Base-by-base conservation (phyloP, 1,284 basidiomycete species). In the Tausonia pullulans region DNA sequence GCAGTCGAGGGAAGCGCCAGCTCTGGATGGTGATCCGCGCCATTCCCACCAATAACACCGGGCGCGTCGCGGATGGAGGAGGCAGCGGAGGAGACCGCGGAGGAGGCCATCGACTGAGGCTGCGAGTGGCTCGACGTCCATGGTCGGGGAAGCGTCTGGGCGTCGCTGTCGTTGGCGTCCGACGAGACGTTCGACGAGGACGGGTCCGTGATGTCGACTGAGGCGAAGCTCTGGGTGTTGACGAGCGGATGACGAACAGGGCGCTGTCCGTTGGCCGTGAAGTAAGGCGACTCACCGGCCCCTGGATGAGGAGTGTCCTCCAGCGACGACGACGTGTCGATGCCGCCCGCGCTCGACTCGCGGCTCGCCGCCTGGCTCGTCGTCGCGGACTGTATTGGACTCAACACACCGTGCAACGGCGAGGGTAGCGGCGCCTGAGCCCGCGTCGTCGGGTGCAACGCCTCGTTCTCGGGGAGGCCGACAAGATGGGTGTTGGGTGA, bases 381-480 rank as follows among this genome's bases (percentile, higher is more conserved):
- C 14, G 44, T 14, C 45, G 63, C 63, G 9, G 63, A 65, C 3
- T 39, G 27, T 43, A 65, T 65, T 2, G 63, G 63, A 39, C 63
- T 65, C 27, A 65, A 52, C 40, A 64, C 40, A 27, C 27, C 27
- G 27, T 27, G 27, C 27, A 27, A 27, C 27, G 27, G 27, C 27
- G 27, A 27, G 27, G 27, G 27, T 2, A 27, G 27, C 27, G 27
- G 27, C 27, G 27, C 27, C 2, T 27, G 27, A 27, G 27, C 27
- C 27, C 27, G 27, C 27, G 27, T 27, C 27, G 27, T 27, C 27
- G 27, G 27, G 27, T 27, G 27, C 27, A 27, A 27, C 27, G 27
- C 27, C 27, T 27, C 27, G 27, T 27, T 27, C 27, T 27, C 27
- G 27, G 27, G 27, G 27, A 27, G 27, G 27, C 27, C 27, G 51